phyloP scores from a whole-genome alignment of 345 rosid species.

The Salix caprea region DNA sequence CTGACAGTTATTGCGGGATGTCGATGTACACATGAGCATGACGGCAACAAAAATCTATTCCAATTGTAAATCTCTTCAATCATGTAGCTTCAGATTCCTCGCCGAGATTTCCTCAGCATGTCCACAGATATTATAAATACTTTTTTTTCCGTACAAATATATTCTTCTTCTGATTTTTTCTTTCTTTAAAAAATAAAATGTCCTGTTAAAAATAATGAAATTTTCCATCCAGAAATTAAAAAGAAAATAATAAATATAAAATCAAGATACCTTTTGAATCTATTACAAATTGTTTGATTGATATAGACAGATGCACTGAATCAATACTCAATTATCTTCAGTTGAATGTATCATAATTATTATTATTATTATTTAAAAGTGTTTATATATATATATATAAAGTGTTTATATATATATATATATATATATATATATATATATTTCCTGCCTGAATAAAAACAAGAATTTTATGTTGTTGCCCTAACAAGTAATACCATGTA shows the following conservation, averaged over 20 bases:
- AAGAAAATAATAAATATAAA: not conserved
- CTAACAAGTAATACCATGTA: not conserved
- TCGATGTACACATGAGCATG: not conserved
- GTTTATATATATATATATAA: too few relatives aligned
- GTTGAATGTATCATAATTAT: too few relatives aligned
- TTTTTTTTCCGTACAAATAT: not conserved
- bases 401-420: too few relatives aligned
- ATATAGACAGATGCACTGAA: too few relatives aligned
- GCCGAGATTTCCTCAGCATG: constrained; percentile 56
- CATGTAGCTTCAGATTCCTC: constrained; percentile 52
- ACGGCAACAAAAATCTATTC: not conserved
- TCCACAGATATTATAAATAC: constrained; percentile 1
- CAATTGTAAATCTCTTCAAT: not conserved
- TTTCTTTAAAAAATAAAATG: not conserved
- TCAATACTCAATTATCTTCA: too few relatives aligned
- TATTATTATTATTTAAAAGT: too few relatives aligned
- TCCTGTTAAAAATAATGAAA: not conserved
- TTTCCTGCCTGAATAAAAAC: not conserved
- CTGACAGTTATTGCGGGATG: not conserved
- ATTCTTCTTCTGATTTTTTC: not conserved
- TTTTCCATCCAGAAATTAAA: not conserved
- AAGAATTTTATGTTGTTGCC: not conserved
- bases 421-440: too few relatives aligned
- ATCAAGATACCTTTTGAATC: not conserved
- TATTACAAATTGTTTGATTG: not conserved